Conservation (phyloP, 1,284 basidiomycete genomes). For the Ustilago esculenta region DNA sequence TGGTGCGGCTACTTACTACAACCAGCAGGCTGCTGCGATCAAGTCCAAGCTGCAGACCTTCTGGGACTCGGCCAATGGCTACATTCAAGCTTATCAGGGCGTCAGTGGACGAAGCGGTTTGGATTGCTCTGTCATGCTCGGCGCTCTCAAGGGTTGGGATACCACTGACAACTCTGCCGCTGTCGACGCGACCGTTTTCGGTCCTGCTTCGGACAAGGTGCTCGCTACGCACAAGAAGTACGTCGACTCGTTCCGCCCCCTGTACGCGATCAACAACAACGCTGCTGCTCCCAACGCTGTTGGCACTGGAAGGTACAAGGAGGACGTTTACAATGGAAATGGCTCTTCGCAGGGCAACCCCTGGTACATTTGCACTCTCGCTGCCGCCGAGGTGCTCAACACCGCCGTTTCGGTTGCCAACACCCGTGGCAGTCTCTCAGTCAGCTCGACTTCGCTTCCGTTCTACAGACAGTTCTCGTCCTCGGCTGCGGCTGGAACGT, state of each 20-base stretch:
- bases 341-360: constrained; percentile 47
- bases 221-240: constrained; percentile 51
- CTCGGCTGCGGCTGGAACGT: constrained; percentile 25
- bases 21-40: constrained; percentile 43
- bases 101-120: constrained; percentile 38
- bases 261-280: constrained; percentile 49
- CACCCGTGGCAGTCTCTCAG: constrained; percentile 17
- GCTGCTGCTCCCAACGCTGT: constrained; percentile 40
- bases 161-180: constrained; percentile 19
- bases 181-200: constrained; percentile 28
- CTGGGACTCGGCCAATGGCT: constrained; percentile 33
- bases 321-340: constrained; percentile 46
- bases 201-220: constrained; percentile 44
- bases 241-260: constrained; percentile 45
- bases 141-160: constrained; percentile 47
- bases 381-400: constrained; percentile 53
- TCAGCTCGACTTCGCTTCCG: constrained; percentile 35
- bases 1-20: constrained; percentile 50
- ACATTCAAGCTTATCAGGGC: constrained; percentile 49
- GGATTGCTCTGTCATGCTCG: constrained; percentile 50
- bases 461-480: constrained; percentile 49
- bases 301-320: constrained; percentile 39
- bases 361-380: constrained; percentile 54
- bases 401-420: constrained; percentile 27
- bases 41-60: constrained; percentile 41